Conservation (phyloP, 495 filamentous ascomycete genomes). For the Mycothermus thermophilus region DNA sequence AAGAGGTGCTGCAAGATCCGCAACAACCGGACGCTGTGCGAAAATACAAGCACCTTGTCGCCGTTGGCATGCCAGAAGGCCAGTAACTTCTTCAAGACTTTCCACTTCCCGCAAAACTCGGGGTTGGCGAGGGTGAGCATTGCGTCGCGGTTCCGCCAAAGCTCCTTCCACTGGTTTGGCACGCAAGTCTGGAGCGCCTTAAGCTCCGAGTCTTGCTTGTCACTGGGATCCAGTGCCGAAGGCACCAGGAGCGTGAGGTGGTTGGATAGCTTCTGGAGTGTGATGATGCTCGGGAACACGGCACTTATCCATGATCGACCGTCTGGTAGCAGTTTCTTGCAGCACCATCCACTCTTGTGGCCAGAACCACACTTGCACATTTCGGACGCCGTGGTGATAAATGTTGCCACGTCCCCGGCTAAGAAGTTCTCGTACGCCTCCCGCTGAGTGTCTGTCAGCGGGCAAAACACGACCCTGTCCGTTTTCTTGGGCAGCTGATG, state of each 20-base stretch:
- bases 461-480: slow-evolving; percentile 91
- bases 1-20: slow-evolving; percentile 81
- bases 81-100: slow-evolving; percentile 72
- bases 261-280: slow-evolving; percentile 78
- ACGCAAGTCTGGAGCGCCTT: slow-evolving; percentile 61
- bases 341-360: slow-evolving; percentile 74
- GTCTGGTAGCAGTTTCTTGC: slow-evolving; percentile 42
- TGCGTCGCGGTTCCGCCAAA: slow-evolving; percentile 63
- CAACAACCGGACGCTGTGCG: slow-evolving; percentile 71
- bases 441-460: slow-evolving; percentile 66
- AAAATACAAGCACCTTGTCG: slow-evolving; percentile 90
- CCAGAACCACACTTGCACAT: slow-evolving; percentile 55
- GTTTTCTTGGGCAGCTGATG: slow-evolving; percentile 93
- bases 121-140: slow-evolving; percentile 75
- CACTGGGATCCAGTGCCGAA: slow-evolving; percentile 44
- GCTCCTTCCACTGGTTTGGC: slow-evolving; percentile 60
- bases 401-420: slow-evolving; percentile 52
- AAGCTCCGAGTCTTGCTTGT: slow-evolving; percentile 73
- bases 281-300: slow-evolving; percentile 75
- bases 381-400: slow-evolving; percentile 53
- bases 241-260: slow-evolving; percentile 86
- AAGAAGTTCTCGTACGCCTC: slow-evolving; percentile 77
- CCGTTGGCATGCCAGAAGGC: slow-evolving; percentile 79
- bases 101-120: slow-evolving; percentile 96
- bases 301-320: slow-evolving; percentile 57